These are phyloP conservation scores for Syncephalastrum sp. DNA, from an alignment of 371 early-diverging fungal genomes.

Conservation along the genomic window DNA sequence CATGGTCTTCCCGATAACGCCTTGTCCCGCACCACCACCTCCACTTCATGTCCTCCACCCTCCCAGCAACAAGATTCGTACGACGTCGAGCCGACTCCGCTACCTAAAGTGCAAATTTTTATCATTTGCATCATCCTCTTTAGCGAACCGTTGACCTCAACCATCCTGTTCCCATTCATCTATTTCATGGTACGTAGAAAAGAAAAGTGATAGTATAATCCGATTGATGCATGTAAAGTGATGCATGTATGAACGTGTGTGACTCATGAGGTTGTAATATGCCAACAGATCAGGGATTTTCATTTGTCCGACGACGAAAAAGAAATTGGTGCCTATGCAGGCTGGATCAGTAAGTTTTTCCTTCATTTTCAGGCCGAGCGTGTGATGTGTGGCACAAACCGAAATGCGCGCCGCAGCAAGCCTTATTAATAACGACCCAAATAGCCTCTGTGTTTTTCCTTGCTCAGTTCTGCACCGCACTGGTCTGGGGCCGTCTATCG, in stretches of 20 bases:
- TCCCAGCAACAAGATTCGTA: neutral
- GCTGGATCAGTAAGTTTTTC: constrained; percentile 50
- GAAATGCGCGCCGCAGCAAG: neutral
- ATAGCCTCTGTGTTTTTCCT: constrained; percentile 53
- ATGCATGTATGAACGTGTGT: no score
- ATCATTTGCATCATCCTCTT: constrained; percentile 62
- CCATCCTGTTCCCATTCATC: constrained; percentile 68
- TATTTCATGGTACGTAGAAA: constrained; percentile 52
- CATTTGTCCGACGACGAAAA: constrained; percentile 58
- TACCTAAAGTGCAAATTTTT: constrained; percentile 55
- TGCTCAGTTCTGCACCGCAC: constrained; percentile 56
- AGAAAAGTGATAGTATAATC: no score
- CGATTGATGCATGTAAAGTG: no score
- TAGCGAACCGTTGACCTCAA: constrained; percentile 64
- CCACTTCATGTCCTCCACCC: constrained; percentile 2
- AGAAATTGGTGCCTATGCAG: constrained; percentile 68
- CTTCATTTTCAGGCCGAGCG: neutral
- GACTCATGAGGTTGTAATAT: neutral
- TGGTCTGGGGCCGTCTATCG: constrained; percentile 57
- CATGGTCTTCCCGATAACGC: neutral
- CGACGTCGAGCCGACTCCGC: constrained; percentile 29
- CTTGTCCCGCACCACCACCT: constrained; percentile 9
- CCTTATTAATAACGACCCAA: neutral
- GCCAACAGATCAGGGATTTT: constrained; percentile 54
- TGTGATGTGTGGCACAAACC: neutral